Evolutionary conservation across 441 rosid species (phyloP), one percentile per base, ranked within the genome.

Genomic region (Bocquillonia castaneifolia): DNA sequence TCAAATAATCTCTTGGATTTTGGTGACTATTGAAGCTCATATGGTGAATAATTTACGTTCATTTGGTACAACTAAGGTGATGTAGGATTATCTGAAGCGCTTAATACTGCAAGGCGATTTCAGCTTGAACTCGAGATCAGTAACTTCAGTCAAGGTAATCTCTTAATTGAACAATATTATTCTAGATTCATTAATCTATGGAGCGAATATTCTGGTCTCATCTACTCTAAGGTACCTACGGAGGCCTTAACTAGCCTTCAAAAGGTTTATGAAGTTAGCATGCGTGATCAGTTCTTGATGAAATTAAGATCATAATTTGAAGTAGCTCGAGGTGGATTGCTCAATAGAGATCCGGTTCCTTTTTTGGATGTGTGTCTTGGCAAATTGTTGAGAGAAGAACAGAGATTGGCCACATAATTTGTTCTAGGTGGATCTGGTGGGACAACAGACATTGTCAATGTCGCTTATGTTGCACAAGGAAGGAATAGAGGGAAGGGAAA

Each of bases 331-430:
- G 56, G 5, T 52, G 29, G 56, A 1, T 48, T 64, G 6, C 9
- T 64, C 5, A 64, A 64, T 28, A 47, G 40, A 48, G 31, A 18
- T 64, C 29, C 10, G 2, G 44, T 64, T 4, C 68, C 57, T n/a
- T 18, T 28, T 20, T 48, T 64, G 15, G 23, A 65, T 65, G 9
- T 32, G 5, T 65, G 26, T 26, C 32, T 63, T 3, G 17, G 55
- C 4, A 40, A 63, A 18, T 18, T 63, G 5, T 45, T 63, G 20
- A 8, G 3, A 1, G 40, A 63, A 44, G 28, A 63, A 45, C 26
- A 44, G 18, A 15, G 50, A 17, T 1, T 8, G 20, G n/a, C 59
- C 52, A 65, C 32, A 34, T 0, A 37, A 65, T 39, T 36, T 63
- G 32, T 17, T 14, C 4, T 61, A 22, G 66, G 31, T 39, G 6